Conservation (phyloP, 495 filamentous ascomycete species). For the Bombardia bombarda region DNA sequence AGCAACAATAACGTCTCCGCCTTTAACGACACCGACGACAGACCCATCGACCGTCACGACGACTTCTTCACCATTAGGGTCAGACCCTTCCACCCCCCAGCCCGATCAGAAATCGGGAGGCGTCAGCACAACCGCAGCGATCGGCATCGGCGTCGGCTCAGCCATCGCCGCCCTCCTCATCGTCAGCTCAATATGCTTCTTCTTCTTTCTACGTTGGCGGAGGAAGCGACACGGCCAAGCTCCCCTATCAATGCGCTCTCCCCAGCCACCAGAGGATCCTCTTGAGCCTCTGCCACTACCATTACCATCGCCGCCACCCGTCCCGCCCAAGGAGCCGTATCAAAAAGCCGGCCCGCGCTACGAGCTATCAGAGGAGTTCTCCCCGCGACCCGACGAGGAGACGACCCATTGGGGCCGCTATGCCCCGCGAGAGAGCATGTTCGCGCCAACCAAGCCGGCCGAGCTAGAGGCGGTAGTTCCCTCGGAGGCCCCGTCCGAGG, state of each 20-base stretch:
- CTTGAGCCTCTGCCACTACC: no score
- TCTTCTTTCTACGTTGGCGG: slow-evolving; percentile 14
- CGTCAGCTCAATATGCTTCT: slow-evolving; percentile 9
- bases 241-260: no score
- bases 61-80: background rate
- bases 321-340: slow-evolving; percentile 16
- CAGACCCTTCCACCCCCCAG: background rate
- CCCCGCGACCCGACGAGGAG: background rate
- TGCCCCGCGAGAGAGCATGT: no score
- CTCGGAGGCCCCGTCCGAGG: background rate
- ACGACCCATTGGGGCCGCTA: no score
- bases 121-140: slow-evolving; percentile 16
- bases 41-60: background rate
- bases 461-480: background rate
- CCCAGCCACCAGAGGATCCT: no score
- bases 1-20: background rate
- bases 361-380: slow-evolving; percentile 1
- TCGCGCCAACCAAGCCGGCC: no score
- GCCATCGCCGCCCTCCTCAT: slow-evolving; percentile 11
- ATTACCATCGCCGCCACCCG: slow-evolving; percentile 15
- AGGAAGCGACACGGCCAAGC: slow-evolving; percentile 11
- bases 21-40: background rate
- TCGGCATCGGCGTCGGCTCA: slow-evolving; percentile 24
- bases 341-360: background rate
- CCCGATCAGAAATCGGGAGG: background rate